phyloP scores from a whole-genome alignment of 371 early-diverging fungal genomes.

The Rhizomucor miehei region DNA sequence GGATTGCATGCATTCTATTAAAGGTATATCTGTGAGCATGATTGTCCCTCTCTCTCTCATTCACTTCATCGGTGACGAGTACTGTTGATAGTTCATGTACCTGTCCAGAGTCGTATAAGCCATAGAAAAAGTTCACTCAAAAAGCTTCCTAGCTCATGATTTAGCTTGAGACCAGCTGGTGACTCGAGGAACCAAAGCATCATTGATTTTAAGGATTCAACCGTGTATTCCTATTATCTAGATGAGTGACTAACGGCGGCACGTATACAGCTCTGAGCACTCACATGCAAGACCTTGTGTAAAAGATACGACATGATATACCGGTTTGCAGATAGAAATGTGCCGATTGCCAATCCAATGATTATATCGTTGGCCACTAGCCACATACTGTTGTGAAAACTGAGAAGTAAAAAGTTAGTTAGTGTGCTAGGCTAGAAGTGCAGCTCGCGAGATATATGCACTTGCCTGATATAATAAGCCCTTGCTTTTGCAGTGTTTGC shows the following conservation, averaged over 20 bases:
- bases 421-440: too few relatives aligned
- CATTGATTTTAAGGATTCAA: slow-evolving; percentile 64
- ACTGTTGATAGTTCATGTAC: slow-evolving; percentile 34
- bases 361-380: slow-evolving; percentile 91
- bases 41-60: too few relatives aligned
- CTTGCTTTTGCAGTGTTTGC: slow-evolving; percentile 68
- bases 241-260: not conserved
- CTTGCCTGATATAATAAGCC: slow-evolving; percentile 80
- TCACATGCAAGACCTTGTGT: slow-evolving; percentile 55
- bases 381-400: slow-evolving; percentile 95
- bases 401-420: slow-evolving; percentile 19
- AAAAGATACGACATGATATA: slow-evolving; percentile 54
- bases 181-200: slow-evolving; percentile 91
- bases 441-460: not conserved
- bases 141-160: slow-evolving; percentile 84
- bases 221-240: slow-evolving; percentile 54
- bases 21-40: not conserved
- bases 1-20: slow-evolving; percentile 48
- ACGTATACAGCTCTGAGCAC: not conserved
- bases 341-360: slow-evolving; percentile 82
- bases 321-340: slow-evolving; percentile 64
- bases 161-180: slow-evolving; percentile 96
- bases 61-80: too few relatives aligned
- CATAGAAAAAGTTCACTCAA: slow-evolving; percentile 93
- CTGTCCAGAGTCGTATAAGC: slow-evolving; percentile 86